Base-by-base conservation (phyloP, 139 green algal genomes). In the Closterium sp. region DNA sequence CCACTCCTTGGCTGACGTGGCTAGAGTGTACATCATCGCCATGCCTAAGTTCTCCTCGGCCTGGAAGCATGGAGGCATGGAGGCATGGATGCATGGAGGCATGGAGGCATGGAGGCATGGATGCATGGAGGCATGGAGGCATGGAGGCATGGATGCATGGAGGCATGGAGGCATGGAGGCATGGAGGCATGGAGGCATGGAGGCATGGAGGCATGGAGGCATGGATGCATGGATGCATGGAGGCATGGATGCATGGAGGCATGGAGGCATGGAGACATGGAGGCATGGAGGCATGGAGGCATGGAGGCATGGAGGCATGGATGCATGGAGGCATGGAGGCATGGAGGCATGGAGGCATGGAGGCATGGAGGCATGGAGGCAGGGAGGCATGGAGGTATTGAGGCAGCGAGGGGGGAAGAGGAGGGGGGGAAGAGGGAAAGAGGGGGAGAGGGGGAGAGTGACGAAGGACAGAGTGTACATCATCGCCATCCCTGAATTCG, bases 21-120 rank as follows among this genome's bases (percentile, higher is more conserved):
- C 91, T 5, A 93, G 91, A 31, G 91, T 93, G 88, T 90, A 93
- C 84, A 93, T 92, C 91, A 93, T 93, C 28, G 91, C 88, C 91
- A 93, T 93, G 12, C 91, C 91, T 43, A 93, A 30, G 55, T 93
- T 93, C 23, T 92, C 34, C 64, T 90, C 32, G 0, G 88, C 91
- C 91, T 93, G 91, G 7, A 32, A 6, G 35, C 30, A 87, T 9
- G 33, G 33, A 87, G 16, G 33, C 10, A 87, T 66, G 38, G 38
- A 66, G 38, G 38, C 38, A 87, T 34, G 33, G 84, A 87, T 9
- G 33, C 33, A 34, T 38, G 19, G 2, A 34, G 32, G 84, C 31
- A 87, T 33, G 84, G 84, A 34, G 6, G 84, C 31, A 4, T n/a
- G n/a, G 31, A 7, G 84, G 84, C 31, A 87, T 87, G 31, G 84